These are phyloP conservation scores for Smittium mucronatum DNA, from an alignment of 371 early-diverging fungal species.

Conservation along the genomic window DNA sequence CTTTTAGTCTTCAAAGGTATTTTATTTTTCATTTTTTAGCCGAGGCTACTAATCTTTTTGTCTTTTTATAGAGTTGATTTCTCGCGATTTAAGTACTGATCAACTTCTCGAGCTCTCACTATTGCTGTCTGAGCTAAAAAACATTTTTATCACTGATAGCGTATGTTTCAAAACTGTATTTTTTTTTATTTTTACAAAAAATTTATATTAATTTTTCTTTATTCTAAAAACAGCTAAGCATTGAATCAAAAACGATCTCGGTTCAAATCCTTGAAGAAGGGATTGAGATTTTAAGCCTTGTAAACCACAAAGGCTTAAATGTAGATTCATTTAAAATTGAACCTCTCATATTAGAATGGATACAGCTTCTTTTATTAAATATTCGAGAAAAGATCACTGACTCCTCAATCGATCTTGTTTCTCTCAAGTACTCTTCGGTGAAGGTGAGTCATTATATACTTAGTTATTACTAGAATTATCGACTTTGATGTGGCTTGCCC, in stretches of 20 bases:
- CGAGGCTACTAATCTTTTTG: no score
- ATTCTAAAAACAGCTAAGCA: no score
- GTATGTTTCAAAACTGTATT: slow-evolving; percentile 9
- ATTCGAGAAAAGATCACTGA: not conserved
- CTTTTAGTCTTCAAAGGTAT: slow-evolving; percentile 56
- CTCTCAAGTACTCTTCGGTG: not conserved
- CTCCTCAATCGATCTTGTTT: not conserved
- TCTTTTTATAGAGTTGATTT: slow-evolving; percentile 54
- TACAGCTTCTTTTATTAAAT: not conserved
- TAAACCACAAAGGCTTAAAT: not conserved
- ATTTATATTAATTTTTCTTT: no score
- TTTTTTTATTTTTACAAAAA: not conserved
- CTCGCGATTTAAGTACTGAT: slow-evolving; percentile 70
- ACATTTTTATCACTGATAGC: slow-evolving; percentile 47
- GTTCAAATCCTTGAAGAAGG: slow-evolving; percentile 70
- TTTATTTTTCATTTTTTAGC: not conserved
- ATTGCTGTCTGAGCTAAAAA: slow-evolving; percentile 67
- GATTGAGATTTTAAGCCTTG: slow-evolving; percentile 44
- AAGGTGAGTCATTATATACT: not conserved
- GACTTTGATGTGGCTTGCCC: no score
- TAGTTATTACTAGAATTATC: no score
- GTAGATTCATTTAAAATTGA: not conserved
- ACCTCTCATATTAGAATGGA: not conserved
- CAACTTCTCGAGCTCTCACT: slow-evolving; percentile 70
- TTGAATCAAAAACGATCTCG: slow-evolving; percentile 60